Evolutionary conservation across 129 eudicot species (phyloP).

Genomic region (Flaveria sonorensis): DNA sequence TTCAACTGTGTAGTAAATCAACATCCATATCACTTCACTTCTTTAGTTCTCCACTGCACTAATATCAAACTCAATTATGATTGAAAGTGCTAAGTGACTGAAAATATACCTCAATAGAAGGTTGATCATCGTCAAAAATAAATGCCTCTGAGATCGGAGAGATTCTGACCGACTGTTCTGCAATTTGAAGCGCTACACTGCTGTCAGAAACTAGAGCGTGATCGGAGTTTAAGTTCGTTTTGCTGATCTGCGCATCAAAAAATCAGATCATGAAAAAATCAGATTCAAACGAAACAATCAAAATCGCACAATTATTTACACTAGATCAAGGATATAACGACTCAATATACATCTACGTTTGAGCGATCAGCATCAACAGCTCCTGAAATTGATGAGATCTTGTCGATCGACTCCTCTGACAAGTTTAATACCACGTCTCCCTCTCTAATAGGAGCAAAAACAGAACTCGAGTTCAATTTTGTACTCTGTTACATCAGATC

Average conservation of each 20-base stretch:
- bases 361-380: conserved; percentile 20
- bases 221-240: conserved; percentile 21
- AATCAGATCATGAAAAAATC: not conserved
- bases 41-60: not conserved
- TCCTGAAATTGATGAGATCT: conserved; percentile 2
- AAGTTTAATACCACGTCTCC: conserved; percentile 8
- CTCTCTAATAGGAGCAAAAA: conserved; percentile 16
- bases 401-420: conserved; percentile 25
- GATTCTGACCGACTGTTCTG: conserved; percentile 18
- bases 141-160: conserved; percentile 30
- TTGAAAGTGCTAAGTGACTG: not conserved
- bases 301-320: not conserved
- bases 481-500: conserved; percentile 30
- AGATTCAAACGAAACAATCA: not conserved
- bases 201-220: conserved; percentile 13
- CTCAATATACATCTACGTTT: conserved; percentile 18
- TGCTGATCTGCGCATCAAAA: conserved; percentile 21
- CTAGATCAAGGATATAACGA: not conserved
- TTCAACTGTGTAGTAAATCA: not conserved
- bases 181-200: not conserved
- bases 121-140: conserved; percentile 19
- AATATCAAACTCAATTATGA: not conserved
- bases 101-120: conserved; percentile 30
- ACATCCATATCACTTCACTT: not conserved
- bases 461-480: conserved; percentile 23